Conservation (phyloP, 2,329 filamentous ascomycete species). For the Cryphonectria japonica region DNA sequence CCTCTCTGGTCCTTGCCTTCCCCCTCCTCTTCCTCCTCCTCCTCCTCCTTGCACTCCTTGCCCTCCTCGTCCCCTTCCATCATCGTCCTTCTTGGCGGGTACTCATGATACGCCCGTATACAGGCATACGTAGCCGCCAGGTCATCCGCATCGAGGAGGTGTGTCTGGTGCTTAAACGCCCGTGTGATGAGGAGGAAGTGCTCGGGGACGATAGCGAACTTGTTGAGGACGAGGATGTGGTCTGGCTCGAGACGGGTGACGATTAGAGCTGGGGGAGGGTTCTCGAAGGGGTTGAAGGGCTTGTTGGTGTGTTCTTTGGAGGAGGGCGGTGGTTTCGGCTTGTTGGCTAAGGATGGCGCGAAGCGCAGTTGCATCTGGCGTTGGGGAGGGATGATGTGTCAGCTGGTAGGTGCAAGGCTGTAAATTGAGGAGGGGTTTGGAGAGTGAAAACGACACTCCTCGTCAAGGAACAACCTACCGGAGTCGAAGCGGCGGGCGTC, state of each 20-base stretch:
- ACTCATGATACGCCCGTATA: slow-evolving; percentile 55
- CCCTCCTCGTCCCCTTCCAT: not conserved
- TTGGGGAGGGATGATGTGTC: not conserved
- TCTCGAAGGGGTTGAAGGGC: slow-evolving; percentile 66
- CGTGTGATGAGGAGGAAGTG: slow-evolving; percentile 74
- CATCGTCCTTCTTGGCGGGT: slow-evolving; percentile 29
- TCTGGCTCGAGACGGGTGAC: slow-evolving; percentile 53
- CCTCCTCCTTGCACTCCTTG: not conserved
- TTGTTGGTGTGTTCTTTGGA: slow-evolving; percentile 38
- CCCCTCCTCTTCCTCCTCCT: not conserved
- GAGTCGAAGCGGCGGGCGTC: slow-evolving; percentile 45
- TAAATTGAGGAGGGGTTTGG: too few species aligned
- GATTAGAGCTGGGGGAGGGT: slow-evolving; percentile 59
- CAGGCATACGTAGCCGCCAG: slow-evolving; percentile 65
- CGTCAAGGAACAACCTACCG: slow-evolving; percentile 40
- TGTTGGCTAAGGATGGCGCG: slow-evolving; percentile 69
- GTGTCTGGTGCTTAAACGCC: slow-evolving; percentile 65
- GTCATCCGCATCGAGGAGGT: slow-evolving; percentile 64
- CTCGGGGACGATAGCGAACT: slow-evolving; percentile 71
- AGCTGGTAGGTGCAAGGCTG: not conserved
- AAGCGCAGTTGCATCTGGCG: slow-evolving; percentile 72
- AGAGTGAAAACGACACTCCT: not conserved
- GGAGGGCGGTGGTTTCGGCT: slow-evolving; percentile 53
- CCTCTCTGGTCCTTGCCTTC: slow-evolving; percentile 37
- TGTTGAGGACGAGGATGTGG: slow-evolving; percentile 73